Percentiles rank a stretch among this genome's conserved stretches.
These are phyloP conservation scores for Conticribra guillardii DNA, from an alignment of 108 stramenopile species.

Conservation along the genomic window DNA sequence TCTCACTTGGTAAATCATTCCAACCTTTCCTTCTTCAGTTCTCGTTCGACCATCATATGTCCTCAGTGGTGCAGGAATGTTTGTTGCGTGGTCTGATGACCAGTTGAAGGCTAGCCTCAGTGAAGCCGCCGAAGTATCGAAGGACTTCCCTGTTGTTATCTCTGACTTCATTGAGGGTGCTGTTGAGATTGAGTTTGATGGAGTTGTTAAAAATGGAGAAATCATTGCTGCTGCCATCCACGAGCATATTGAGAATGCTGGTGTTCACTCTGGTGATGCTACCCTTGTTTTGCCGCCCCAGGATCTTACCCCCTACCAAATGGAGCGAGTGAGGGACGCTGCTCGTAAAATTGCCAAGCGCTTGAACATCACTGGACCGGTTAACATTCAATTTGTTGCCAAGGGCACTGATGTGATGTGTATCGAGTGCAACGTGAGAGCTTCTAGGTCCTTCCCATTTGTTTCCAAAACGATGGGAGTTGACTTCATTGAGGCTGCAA, in stretches of 20 bases:
- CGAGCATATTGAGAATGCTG: constrained; percentile 98
- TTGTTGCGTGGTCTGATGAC: constrained; percentile 93
- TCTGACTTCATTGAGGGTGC: constrained; percentile 97
- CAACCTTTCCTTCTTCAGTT: constrained; percentile 67
- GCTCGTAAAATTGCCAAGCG: constrained; percentile 91
- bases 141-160: constrained; percentile 97
- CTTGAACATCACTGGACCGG: constrained; percentile 97
- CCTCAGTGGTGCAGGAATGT: constrained; percentile 98
- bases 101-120: constrained; percentile 87
- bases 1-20: too few species aligned
- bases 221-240: constrained; percentile 95
- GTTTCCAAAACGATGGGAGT: constrained; percentile 99
- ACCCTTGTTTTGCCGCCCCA: constrained; percentile 93
- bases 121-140: constrained; percentile 94
- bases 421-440: constrained; percentile 98
- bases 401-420: constrained; percentile 97
- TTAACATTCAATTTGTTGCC: constrained; percentile 99
- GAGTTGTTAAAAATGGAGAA: constrained; percentile 94
- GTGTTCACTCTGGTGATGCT: constrained; percentile 98
- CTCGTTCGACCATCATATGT: constrained; percentile 98
- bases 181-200: constrained; percentile 97
- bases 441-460: constrained; percentile 98
- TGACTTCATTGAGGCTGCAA: constrained; percentile 97
- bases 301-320: constrained; percentile 81
- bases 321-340: constrained; percentile 85